Evolutionary conservation across 306 rosid species (phyloP).

Genomic region (Medicago lupulina): DNA sequence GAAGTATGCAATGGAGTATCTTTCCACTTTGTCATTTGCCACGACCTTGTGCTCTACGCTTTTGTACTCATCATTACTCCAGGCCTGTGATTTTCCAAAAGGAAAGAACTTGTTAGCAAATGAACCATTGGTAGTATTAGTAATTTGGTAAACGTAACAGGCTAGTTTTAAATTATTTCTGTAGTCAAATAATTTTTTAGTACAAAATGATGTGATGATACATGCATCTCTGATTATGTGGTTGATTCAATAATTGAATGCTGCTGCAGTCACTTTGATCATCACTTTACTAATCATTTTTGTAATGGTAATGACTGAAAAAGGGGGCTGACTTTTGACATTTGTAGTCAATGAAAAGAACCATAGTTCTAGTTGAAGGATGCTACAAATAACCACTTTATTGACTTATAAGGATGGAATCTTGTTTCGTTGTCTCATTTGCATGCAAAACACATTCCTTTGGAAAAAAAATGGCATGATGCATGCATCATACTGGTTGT

Average conservation of each 20-base stretch:
- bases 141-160: background rate
- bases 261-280: slow-evolving; percentile 9
- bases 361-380: slow-evolving; percentile 24
- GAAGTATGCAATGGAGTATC: slow-evolving; percentile 85
- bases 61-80: slow-evolving; percentile 87
- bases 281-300: background rate
- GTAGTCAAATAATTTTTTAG: background rate
- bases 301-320: background rate
- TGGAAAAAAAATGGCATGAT: slow-evolving; percentile 20
- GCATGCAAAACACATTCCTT: slow-evolving; percentile 25
- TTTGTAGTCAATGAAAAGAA: slow-evolving; percentile 33
- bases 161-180: background rate
- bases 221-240: slow-evolving; percentile 32
- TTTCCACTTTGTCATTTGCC: slow-evolving; percentile 60
- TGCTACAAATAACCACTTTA: slow-evolving; percentile 18
- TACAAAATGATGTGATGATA: slow-evolving; percentile 18
- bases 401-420: slow-evolving; percentile 34
- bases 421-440: slow-evolving; percentile 35
- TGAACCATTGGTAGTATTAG: background rate
- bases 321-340: slow-evolving; percentile 21
- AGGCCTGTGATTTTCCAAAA: slow-evolving; percentile 62
- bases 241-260: slow-evolving; percentile 38
- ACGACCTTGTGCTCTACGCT: slow-evolving; percentile 90
- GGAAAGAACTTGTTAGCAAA: slow-evolving; percentile 40
- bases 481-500: slow-evolving; percentile 26